Evolutionary conservation across 2,329 filamentous ascomycete species (phyloP), one percentile per base, ranked within the genome.

Genomic region (Talaromyces sp.): DNA sequence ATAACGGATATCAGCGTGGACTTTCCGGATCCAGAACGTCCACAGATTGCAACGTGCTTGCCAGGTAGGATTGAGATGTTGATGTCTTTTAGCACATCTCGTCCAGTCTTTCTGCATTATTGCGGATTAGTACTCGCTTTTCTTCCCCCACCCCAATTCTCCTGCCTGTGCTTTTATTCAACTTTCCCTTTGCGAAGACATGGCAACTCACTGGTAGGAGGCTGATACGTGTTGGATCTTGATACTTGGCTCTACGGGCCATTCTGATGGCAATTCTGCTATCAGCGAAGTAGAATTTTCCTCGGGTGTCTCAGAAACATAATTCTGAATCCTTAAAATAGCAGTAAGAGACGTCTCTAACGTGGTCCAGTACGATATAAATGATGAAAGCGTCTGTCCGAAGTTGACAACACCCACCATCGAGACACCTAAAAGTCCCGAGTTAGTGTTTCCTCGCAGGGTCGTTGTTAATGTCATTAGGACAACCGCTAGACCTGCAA

Each of bases 301-400:
- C 1, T 75, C 76, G 3, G 77, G 69, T 0, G 80, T 79, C 34
- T 76, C 77, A 5, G 76, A 74, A 1, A 77, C 78, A 67, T 86
- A 87, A 19, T 79, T 78, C 70, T 83, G 84, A 67, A 87, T 79
- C 27, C 86, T 79, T 3, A 81, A 77, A 5, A 88, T 80, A 10
- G 85, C 85, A 10, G 85, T 85, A 56, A 88, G 81, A 45, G 82
- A 81, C 0, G 85, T 88, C 68, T 88, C 86, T 13, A 88, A 75
- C 47, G 79, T 79, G 0, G 85, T 87, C 85, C 85, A 88, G 58
- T 79, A 81, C 27, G 77, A 77, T 10, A 85, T 77, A 22, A 85
- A 72, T 6, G 81, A 72, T 61, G 82, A 83, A 65, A 87, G 77
- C 58, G 77, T 80, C 58, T 82, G 78, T 53, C 81, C 85, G 71